Base-by-base conservation (phyloP, 2,329 filamentous ascomycete genomes). In the Iodosphaeria phyllophila region DNA sequence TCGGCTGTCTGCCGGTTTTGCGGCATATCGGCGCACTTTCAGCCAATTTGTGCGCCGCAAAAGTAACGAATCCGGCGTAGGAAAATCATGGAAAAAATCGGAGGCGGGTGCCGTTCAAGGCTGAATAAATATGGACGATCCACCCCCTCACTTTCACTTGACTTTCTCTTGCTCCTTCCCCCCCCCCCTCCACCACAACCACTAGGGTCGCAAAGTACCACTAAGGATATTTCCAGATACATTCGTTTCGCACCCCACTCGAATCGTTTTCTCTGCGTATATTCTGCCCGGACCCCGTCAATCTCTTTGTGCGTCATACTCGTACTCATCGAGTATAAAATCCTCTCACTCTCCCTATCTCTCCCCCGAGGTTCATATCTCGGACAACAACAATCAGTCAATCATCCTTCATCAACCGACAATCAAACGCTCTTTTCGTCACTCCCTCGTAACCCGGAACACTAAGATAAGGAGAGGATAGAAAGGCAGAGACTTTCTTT, bases 131-230 rank as follows among this genome's bases (percentile, higher is more conserved):
- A 52, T 52, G 35, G 30, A 23, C 31, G 32, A 27, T 32, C 38
- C 36, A 42, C 47, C 47, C 47, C 40, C 39, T 37, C 35, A 33
- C 37, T 36, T 38, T 42, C 41, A 44, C 34, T 40, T 37, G 42
- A 36, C 42, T 41, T 52, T 47, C 52, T 49, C 47, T 51, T 52
- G 50, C 48, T 47, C 52, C 52, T 53, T 43, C 52, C 52, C 54
- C 59, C 61, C 58, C 58, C 58, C 57, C 51, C n/a, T n/a, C n/a
- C n/a, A n/a, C n/a, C 58, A 52, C 52, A 56, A 52, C 46, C 50
- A 48, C 51, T 50, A 53, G 60, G 63, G 63, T 59, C 60, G 63
- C 64, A 67, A 68, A 68, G 50, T 50, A 46, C 50, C 47, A 44
- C 48, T 42, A 52, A 55, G 56, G 53, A 45, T 58, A 52, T 58